Conservation (phyloP, 108 stramenopile genomes). For the Cyclotella choctawhatcheeana region DNA sequence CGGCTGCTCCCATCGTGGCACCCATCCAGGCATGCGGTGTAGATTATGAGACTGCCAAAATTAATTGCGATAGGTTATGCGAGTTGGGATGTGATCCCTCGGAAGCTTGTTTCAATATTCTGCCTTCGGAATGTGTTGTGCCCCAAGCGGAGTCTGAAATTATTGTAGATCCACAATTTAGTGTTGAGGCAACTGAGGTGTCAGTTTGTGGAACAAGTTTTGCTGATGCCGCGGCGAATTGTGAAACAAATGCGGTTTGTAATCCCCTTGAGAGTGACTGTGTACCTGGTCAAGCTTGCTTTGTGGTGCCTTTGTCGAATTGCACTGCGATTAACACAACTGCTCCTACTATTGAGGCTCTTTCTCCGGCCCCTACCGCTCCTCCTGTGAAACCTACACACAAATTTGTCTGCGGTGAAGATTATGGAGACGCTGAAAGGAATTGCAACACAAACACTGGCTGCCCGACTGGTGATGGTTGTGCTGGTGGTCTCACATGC, state of each 20-base stretch:
- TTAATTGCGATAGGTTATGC: background rate
- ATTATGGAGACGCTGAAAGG: slow-evolving; percentile 11
- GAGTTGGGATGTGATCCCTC: background rate
- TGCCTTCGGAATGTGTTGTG: background rate
- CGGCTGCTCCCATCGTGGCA: background rate
- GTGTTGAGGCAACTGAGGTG: background rate
- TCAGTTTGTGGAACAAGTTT: background rate
- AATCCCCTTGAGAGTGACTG: slow-evolving; percentile 5
- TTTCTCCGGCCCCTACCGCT: background rate
- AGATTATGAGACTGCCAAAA: background rate
- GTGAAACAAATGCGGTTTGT: background rate
- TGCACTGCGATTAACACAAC: background rate
- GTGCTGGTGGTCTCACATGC: slow-evolving; percentile 5
- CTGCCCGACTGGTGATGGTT: slow-evolving; percentile 36
- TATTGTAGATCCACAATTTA: no score
- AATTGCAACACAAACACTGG: background rate
- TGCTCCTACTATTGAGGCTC: background rate
- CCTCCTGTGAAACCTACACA: slow-evolving; percentile 4
- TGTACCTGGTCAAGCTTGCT: background rate
- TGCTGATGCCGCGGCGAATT: slow-evolving; percentile 18
- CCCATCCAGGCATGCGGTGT: background rate
- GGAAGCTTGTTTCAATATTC: slow-evolving; percentile 10
- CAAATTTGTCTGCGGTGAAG: slow-evolving; percentile 16
- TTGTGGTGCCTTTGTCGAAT: background rate
- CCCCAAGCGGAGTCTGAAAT: background rate